Evolutionary conservation across 2,329 filamentous ascomycete species (phyloP), one percentile per base, ranked within the genome.

Genomic region (Fusarium sp.): DNA sequence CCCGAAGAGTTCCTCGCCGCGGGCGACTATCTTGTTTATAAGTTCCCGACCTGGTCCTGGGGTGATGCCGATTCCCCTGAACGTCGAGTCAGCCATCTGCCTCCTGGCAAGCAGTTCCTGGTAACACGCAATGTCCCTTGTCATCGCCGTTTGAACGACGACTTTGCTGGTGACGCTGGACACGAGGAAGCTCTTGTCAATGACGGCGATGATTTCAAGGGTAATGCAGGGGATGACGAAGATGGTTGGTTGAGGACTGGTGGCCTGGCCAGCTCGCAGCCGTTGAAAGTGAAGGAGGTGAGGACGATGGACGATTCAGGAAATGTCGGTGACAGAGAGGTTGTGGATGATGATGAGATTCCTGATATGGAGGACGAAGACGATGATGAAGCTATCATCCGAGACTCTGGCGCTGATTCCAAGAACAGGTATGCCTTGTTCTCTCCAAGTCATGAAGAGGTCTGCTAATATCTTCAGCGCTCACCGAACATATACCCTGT

Each of bases 321-420:
- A 27, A 95, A 96, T 76, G 85, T 97, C 46, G 94, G 92, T 16
- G 93, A 94, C 61, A 85, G 88, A 60, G 90, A 90, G 53, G 86
- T 89, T 32, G 84, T 92, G 7, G 87, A 90, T 29, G 91, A 91
- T 55, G 90, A 93, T 46, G 95, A 98, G 76, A 98, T 98, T 67
- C 95, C 94, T 0, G 95, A 98, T 78, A 98, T 98, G 94, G 96
- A 98, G 78, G 96, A 98, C 69, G 95, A 98, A 61, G 95, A 98
- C 71, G 94, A 97, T 67, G 94, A 97, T 69, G 94, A 98, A 81
- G 96, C 96, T 46, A 98, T 99, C 78, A 98, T 98, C 76, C 87
- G 92, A 14, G 94, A 97, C 74, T 85, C 89, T 9, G 82, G 85
- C 29, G 78, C 81, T 10, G 81, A 83, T 60, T 82, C 81, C 56